Evolutionary conservation across 495 filamentous ascomycete genomes (phyloP), one percentile per base, ranked within the genome.

Genomic region (Penicillium psychrofluorescens): DNA sequence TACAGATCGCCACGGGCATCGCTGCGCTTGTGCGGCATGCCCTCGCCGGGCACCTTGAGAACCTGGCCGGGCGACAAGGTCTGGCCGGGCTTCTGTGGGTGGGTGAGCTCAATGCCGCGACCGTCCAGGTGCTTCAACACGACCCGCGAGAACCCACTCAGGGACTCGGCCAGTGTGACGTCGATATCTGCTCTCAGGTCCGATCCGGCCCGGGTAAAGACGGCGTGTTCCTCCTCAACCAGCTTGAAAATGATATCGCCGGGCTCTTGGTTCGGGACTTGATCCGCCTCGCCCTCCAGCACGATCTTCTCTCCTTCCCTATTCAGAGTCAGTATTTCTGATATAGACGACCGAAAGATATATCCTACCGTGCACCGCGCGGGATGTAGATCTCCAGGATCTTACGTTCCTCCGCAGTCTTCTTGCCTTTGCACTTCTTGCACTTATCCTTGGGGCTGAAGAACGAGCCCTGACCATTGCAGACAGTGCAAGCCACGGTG

Each of bases 361-460:
- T n/a, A 9, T 49, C 70, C 53, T 54, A 77, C 72, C 78, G 80
- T 31, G 90, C 84, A 36, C 92, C 92, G 33, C 84, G 83, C 29
- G 92, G 89, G 45, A 98, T 95, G 67, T 96, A 97, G 32, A 98
- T 80, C 65, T 98, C 94, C 36, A 98, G 67, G 10, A 92, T 84
- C 70, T 97, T 98, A 64, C 84, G 91, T 61, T 88, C 83, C 58
- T 86, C 80, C 29, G 75, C 71, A 4, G 87, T 85, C 40, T 85
- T 78, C 58, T 84, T 81, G 36, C 92, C 92, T 68, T 96, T 95
- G 78, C 94, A 98, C 74, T 94, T 95, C 75, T 90, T 94, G 74
- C 92, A 98, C 60, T 86, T 85, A 49, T 98, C 92, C 72, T 96
- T 96, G 50, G 92, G 88, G 64, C 85, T 85, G 72, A 81, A 95